Evolutionary conservation across 2,329 filamentous ascomycete species (phyloP).

Genomic region (Pestalotiopsis sp.): DNA sequence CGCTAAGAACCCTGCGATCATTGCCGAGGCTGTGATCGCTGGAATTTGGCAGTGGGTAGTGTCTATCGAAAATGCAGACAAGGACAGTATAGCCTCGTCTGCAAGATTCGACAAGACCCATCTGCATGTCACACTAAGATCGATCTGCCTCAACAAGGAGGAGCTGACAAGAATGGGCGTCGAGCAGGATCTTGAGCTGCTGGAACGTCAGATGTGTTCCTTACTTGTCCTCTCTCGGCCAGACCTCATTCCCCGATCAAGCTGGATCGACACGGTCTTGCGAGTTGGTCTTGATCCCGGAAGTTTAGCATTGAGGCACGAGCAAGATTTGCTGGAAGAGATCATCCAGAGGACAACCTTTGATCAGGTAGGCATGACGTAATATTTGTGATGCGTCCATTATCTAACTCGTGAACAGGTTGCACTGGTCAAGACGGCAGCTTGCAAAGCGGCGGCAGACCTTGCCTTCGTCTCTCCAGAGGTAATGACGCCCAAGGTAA

Average conservation of each 20-base stretch:
- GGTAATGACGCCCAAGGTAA: conserved; percentile 73
- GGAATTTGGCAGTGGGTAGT: conserved; percentile 83
- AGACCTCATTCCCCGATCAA: conserved; percentile 74
- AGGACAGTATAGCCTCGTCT: conserved; percentile 71
- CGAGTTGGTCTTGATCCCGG: conserved; percentile 83
- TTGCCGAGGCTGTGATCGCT: conserved; percentile 66
- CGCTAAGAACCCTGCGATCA: conserved; percentile 53
- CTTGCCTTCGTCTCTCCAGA: conserved; percentile 92
- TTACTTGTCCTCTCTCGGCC: conserved; percentile 78
- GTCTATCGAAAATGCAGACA: conserved; percentile 69
- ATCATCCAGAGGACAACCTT: conserved; percentile 61
- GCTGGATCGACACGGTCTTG: conserved; percentile 89
- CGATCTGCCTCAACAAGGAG: conserved; percentile 65
- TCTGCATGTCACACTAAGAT: conserved; percentile 62
- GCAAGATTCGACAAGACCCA: conserved; percentile 67
- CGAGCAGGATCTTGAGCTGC: conserved; percentile 45
- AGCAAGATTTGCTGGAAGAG: conserved; percentile 68
- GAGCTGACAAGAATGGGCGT: conserved; percentile 46
- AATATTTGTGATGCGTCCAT: background rate
- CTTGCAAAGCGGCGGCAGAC: conserved; percentile 85
- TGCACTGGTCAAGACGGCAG: conserved; percentile 63
- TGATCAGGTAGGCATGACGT: conserved; percentile 31
- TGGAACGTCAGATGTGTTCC: conserved; percentile 74
- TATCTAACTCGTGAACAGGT: conserved; percentile 30
- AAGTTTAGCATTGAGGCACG: conserved; percentile 66